Evolutionary conservation across 495 filamentous ascomycete genomes (phyloP).

Genomic region (Aspergillus leporis): DNA sequence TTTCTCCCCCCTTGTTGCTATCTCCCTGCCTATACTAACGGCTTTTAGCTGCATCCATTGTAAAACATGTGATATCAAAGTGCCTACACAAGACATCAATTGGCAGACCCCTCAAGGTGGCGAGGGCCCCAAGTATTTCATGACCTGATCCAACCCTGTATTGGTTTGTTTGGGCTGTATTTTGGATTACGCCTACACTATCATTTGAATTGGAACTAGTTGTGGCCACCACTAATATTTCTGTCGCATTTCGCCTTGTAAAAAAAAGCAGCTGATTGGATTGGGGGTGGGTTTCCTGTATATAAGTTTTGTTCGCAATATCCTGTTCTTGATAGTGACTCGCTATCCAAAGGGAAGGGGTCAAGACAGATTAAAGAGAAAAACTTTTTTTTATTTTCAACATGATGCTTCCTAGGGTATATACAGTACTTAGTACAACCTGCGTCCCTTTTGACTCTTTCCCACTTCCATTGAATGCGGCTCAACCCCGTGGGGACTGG

Average conservation of each 20-base stretch:
- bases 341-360: not conserved
- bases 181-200: not conserved
- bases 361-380: not conserved
- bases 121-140: conserved; percentile 93
- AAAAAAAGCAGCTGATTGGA: conserved; percentile 1
- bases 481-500: conserved; percentile 24
- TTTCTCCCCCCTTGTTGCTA: conserved; percentile 2
- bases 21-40: conserved; percentile 26
- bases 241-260: not conserved
- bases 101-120: conserved; percentile 95
- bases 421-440: not conserved
- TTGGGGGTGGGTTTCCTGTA: conserved; percentile 2
- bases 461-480: not conserved
- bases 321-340: not conserved
- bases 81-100: conserved; percentile 93
- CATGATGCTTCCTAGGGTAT: not conserved
- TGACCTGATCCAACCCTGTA: conserved; percentile 59
- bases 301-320: not conserved
- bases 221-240: not conserved
- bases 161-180: not conserved
- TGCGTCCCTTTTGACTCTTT: too few relatives aligned
- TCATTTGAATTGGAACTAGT: not conserved
- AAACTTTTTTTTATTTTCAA: not conserved
- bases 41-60: conserved; percentile 87
- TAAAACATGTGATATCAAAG: conserved; percentile 99